Evolutionary conservation across 2,329 filamentous ascomycete genomes (phyloP), one percentile per base, ranked within the genome.

Genomic region (Aspergillus sp.): DNA sequence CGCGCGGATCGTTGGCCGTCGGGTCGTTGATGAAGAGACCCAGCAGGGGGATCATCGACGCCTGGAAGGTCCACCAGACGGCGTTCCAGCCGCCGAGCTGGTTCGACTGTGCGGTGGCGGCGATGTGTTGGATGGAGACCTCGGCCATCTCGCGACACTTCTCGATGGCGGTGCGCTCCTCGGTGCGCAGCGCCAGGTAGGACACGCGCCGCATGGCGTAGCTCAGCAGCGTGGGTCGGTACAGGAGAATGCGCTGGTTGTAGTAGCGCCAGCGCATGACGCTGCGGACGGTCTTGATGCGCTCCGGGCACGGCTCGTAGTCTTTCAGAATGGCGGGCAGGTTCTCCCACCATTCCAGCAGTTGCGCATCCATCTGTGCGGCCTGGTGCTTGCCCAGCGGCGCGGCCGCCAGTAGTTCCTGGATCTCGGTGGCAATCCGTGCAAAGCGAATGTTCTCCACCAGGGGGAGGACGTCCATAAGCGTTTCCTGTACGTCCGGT

Each of bases 251-350:
- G 44, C 88, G 85, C 44, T 90, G 79, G 61, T 90, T 90, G 65
- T 89, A 85, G 65, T 89, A 92, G 11, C 88, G 82, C 89, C 88
- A 92, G 68, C 89, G 88, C 85, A 91, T 90, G 61, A 91, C 82
- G 57, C 84, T 84, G 47, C 88, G 81, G 1, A 86, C 83, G 45
- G 87, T 86, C 57, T 83, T 84, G 16, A 91, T 79, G 2, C 85
- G 83, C 59, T 89, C 85, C 0, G 86, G 84, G 63, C 86, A 89
- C 8, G 85, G 82, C 51, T 90, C 85, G 11, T 76, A 81, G 17
- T 83, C 81, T 58, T 82, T 78, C 32, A 87, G 75, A 13, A 87
- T 75, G 76, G 82, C 82, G 3, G 87, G 88, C 1, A 91, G 79
- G 45, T 81, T 83, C 51, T 84, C 82, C 69, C 88, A 85, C 89